Conservation (phyloP, 768 basidiomycete genomes). For the Peribolospora kevripleyi region DNA sequence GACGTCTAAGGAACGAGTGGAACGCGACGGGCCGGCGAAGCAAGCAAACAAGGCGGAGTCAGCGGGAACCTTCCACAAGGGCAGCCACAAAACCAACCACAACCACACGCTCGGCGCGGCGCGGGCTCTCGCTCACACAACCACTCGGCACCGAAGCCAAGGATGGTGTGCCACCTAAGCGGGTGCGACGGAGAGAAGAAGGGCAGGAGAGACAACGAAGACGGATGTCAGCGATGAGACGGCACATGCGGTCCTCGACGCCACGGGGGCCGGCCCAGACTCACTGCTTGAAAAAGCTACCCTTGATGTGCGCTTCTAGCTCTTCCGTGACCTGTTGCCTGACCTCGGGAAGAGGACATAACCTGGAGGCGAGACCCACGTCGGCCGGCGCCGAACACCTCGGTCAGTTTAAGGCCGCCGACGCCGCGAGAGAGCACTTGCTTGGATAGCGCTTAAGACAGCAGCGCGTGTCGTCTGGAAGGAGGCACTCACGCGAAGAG, state of each 20-base stretch:
- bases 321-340: conserved; percentile 9
- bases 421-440: too few relatives aligned
- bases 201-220: neutral
- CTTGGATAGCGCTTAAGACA: too few relatives aligned
- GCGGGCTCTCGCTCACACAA: neutral
- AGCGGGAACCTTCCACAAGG: too few relatives aligned
- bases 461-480: conserved; percentile 1
- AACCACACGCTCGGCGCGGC: neutral
- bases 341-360: conserved; percentile 14
- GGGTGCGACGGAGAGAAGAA: neutral
- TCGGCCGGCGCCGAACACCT: too few relatives aligned
- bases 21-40: neutral
- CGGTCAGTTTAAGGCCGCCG: too few relatives aligned
- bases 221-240: too few relatives aligned
- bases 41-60: neutral
- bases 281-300: conserved; percentile 2
- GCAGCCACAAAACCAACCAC: neutral
- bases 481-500: conserved; percentile 5
- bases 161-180: conserved; percentile 7
- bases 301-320: conserved; percentile 1
- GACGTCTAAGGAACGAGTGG: conserved; percentile 9
- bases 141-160: conserved; percentile 14
- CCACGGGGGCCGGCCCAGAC: neutral
- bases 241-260: conserved; percentile 5
- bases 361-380: too few relatives aligned